Evolutionary conservation across 2,329 filamentous ascomycete species (phyloP), one percentile per base, ranked within the genome.

Genomic region (Phialophora verrucosa): DNA sequence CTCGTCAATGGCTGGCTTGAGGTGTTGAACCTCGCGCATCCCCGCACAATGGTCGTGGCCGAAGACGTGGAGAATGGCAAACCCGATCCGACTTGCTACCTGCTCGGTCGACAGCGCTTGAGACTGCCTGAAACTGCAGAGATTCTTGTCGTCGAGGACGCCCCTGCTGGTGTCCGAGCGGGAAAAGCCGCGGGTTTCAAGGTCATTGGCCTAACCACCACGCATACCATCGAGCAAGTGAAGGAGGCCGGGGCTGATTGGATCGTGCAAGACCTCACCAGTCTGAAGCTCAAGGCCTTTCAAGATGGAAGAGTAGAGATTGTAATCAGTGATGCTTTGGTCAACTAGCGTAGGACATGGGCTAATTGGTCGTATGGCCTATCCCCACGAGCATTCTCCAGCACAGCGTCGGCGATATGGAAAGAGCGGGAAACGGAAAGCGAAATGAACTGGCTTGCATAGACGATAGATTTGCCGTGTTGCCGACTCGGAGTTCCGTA

Each of bases 181-280:
- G 93, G 93, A 57, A 96, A 93, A 79, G 91, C 87, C 0, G 93
- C 93, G 10, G 93, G 92, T 1, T 97, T 91, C 81, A 89, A 86
- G 75, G 93, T 97, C 12, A 80, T 96, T 54, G 93, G 89, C n/a
- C 80, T 97, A 62, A 87, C 91, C 63, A 97, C 93, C 62, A 96
- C 91, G 74, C 93, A 97, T 80, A 87, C 85, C 29, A 81, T 89
- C 54, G 87, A 88, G 72, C 87, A 93, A 80, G 84, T 96, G 58
- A 80, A 84, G 67, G 86, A 85, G 55, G 92, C 92, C 4, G 89
- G 87, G n/a, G 92, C 93, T 53, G 92, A 97, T 81, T 96, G 91
- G 89, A 88, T 97, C 59, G 89, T 97, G 64, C 83, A 84, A 77
- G 92, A 97, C 79, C 83, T 97, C 80, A 82, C 84, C 64, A 93